Percentiles rank a stretch among this genome's conserved stretches.
phyloP scores from a whole-genome alignment of 192 early-diverging fungal genomes.

The Coemansia sp. region DNA sequence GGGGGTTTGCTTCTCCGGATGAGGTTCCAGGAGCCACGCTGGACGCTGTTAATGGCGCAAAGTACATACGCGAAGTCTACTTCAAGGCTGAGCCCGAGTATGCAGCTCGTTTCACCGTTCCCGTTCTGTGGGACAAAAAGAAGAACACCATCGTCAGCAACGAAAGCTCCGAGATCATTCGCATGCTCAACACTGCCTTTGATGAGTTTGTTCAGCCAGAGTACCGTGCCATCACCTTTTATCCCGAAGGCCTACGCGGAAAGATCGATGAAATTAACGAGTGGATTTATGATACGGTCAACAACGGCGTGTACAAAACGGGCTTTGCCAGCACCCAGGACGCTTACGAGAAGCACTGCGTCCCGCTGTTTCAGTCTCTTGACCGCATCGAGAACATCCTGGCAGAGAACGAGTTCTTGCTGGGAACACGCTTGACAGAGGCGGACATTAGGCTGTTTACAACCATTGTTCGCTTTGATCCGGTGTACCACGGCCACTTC shows the following conservation, averaged over 20 bases:
- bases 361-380: slow-evolving; percentile 72
- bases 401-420: slow-evolving; percentile 68
- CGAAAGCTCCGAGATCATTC: slow-evolving; percentile 94
- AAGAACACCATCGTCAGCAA: slow-evolving; percentile 91
- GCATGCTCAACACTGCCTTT: slow-evolving; percentile 90
- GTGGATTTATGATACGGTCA: slow-evolving; percentile 93
- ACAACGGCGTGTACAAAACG: slow-evolving; percentile 94
- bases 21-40: slow-evolving; percentile 75
- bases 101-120: slow-evolving; percentile 78
- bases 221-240: slow-evolving; percentile 70
- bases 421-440: slow-evolving; percentile 81
- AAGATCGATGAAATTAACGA: slow-evolving; percentile 86
- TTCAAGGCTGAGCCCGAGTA: slow-evolving; percentile 86
- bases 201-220: slow-evolving; percentile 66
- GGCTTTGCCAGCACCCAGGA: slow-evolving; percentile 89
- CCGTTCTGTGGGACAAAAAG: slow-evolving; percentile 97
- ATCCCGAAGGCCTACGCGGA: slow-evolving; percentile 70
- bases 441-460: slow-evolving; percentile 94
- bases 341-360: slow-evolving; percentile 77
- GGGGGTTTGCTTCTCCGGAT: slow-evolving; percentile 72
- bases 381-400: slow-evolving; percentile 84
- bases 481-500: slow-evolving; percentile 93
- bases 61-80: slow-evolving; percentile 85
- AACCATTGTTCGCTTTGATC: slow-evolving; percentile 94
- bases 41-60: slow-evolving; percentile 71